These are phyloP conservation scores for Cutaneotrichosporon cavernicola DNA, from an alignment of 1,284 basidiomycete species.

Conservation along the genomic window DNA sequence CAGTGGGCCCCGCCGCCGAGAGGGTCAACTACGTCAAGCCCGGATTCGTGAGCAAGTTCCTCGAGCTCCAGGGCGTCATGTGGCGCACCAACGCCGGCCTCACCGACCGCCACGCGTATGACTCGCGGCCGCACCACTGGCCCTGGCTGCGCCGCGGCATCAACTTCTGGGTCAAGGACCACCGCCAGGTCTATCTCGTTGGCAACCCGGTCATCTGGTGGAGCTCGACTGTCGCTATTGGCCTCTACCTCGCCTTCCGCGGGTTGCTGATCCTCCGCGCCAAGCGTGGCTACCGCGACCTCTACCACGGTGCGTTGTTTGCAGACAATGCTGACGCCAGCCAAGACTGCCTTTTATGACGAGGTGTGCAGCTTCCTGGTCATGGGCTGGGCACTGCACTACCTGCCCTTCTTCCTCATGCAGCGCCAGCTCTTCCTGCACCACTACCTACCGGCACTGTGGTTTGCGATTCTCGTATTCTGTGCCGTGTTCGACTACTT, in stretches of 20 bases:
- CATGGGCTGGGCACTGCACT: conserved; percentile 91
- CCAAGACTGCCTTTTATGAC: conserved; percentile 88
- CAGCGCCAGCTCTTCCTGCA: conserved; percentile 92
- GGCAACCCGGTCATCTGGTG: conserved; percentile 96
- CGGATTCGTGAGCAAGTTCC: conserved; percentile 84
- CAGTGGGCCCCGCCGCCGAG: conserved; percentile 68
- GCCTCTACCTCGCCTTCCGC: conserved; percentile 66
- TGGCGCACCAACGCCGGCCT: conserved; percentile 96
- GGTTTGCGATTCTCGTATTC: conserved; percentile 81
- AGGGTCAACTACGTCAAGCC: conserved; percentile 87
- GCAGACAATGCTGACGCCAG: conserved; percentile 54
- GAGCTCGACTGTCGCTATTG: conserved; percentile 69
- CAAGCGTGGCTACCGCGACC: conserved; percentile 86
- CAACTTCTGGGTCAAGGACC: conserved; percentile 96
- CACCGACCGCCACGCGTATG: conserved; percentile 90
- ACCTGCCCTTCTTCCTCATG: conserved; percentile 96
- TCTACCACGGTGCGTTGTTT: conserved; percentile 73
- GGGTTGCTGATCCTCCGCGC: conserved; percentile 79
- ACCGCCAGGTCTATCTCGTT: conserved; percentile 89
- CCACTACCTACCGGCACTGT: conserved; percentile 94
- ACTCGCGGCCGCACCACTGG: conserved; percentile 88
- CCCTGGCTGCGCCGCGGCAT: conserved; percentile 87
- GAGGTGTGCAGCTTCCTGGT: conserved; percentile 84
- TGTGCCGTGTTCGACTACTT: conserved; percentile 79
- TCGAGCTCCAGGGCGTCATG: conserved; percentile 92